Evolutionary conservation across 1,284 basidiomycete species (phyloP), one percentile per base, ranked within the genome.

Genomic region (Filobasidium uniguttulatum): DNA sequence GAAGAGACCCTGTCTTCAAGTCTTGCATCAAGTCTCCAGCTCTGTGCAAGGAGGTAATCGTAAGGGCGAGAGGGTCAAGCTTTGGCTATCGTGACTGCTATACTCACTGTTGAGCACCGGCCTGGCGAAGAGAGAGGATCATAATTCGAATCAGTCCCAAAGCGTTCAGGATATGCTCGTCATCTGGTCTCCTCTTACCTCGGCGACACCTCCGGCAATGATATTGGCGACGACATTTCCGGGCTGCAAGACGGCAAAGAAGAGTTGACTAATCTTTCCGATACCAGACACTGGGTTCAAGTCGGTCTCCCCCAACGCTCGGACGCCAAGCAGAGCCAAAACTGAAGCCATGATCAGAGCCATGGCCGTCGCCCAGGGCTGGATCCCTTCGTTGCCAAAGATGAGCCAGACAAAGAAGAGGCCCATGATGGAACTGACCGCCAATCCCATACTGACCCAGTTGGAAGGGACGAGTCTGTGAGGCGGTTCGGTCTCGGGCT

Each of bases 11-110:
- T 1, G 91, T 96, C 72, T 97, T 97, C 57, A 96, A 74, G 67
- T 97, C 93, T 72, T 97, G 91, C 90, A 97, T 96, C 17, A 97
- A 78, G 66, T 97, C 91, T 15, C 91, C 93, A 7, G 91, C 89
- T 65, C 85, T 88, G 58, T 15, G n/a, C 2, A 31, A 15, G 17
- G 46, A 22, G 35, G 17, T 5, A n/a, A n/a, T 19, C 19, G 37
- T 40, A 5, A 44, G 44, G 3, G 19, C n/a, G 12, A 25, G 3
- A 14, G 3, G 5, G 17, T 14, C 15, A n/a, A n/a, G n/a, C n/a
- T n/a, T n/a, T n/a, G n/a, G 31, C n/a, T 5, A 44, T 26, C 29
- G 34, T 22, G 15, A 9, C 36, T 12, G 23, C 14, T 29, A 35
- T 33, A 71, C 81, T 59, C 62, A 86, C 80, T 94, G 89, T 70